phyloP scores from a whole-genome alignment of 805 yeast genomes.

The Saturnispora besseyi region DNA sequence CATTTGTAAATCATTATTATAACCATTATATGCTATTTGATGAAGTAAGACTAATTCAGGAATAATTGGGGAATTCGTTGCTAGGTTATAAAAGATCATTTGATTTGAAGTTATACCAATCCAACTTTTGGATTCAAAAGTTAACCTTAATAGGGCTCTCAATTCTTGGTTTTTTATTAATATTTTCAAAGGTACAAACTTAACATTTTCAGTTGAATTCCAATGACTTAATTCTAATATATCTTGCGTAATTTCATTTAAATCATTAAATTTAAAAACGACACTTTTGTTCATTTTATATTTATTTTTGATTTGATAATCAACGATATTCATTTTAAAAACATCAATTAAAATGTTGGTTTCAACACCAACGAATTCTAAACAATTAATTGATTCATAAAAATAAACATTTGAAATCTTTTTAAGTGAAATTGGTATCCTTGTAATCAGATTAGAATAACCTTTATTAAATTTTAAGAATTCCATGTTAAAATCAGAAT shows the following conservation, averaged over 20 bases:
- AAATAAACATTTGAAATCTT: conserved; percentile 5
- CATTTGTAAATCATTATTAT: not conserved
- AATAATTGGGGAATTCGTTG: not conserved
- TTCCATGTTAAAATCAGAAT: conserved; percentile 6
- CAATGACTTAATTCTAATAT: not conserved
- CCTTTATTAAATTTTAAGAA: conserved; percentile 5
- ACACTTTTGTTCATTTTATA: conserved; percentile 1
- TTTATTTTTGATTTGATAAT: not conserved
- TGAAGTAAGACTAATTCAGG: not conserved
- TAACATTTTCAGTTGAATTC: not conserved
- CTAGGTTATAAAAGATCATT: not conserved
- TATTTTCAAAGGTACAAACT: not conserved
- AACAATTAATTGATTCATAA: conserved; percentile 8
- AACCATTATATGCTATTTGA: not conserved
- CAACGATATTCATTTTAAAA: not conserved
- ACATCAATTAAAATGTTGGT: conserved; percentile 5
- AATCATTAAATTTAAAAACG: not conserved
- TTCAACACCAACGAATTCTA: conserved; percentile 8
- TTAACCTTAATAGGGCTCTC: not conserved
- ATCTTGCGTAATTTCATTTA: not conserved
- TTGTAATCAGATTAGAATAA: not conserved
- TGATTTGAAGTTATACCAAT: not conserved
- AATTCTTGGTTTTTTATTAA: not conserved
- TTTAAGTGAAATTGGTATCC: conserved; percentile 1
- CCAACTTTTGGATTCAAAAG: not conserved